A percentile compares a stretch with the other conserved stretches of the same genome.
These are phyloP conservation scores for Conidiobolus incongruus DNA, from an alignment of 371 early-diverging fungal genomes.

Conservation along the genomic window DNA sequence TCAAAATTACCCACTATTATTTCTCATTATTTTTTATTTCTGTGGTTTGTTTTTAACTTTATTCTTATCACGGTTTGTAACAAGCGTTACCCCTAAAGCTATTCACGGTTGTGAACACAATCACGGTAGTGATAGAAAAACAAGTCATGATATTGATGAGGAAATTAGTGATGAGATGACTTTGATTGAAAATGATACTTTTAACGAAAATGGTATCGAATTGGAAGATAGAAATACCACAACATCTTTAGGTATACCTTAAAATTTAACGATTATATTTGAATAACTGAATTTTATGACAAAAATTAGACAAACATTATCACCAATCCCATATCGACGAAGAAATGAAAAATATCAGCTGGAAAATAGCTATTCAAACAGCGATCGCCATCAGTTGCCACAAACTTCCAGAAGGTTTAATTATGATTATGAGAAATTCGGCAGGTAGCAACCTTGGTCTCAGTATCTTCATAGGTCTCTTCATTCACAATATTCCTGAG, in stretches of 20 bases:
- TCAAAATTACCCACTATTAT: not conserved
- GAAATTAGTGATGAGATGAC: not conserved
- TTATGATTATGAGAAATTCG: conserved; percentile 42
- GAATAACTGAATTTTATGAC: not conserved
- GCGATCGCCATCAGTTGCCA: conserved; percentile 57
- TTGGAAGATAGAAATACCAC: not conserved
- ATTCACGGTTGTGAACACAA: not conserved
- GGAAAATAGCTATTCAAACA: conserved; percentile 41
- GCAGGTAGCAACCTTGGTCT: conserved; percentile 36
- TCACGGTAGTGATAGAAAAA: not conserved
- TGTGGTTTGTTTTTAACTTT: conserved; percentile 3
- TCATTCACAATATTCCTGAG: conserved; percentile 60
- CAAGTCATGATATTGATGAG: not conserved
- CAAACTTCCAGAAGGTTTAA: conserved; percentile 63
- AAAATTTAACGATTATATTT: not conserved
- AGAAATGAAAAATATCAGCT: conserved; percentile 1
- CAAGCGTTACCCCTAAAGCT: not conserved
- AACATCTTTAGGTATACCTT: not conserved
- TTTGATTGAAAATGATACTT: not conserved
- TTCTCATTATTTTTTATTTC: conserved; percentile 2
- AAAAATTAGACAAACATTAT: not conserved
- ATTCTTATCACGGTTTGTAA: conserved; percentile 1
- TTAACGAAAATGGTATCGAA: not conserved
- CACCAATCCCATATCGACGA: not conserved
- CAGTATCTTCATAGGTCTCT: conserved; percentile 44